These are phyloP conservation scores for Hericium coralloides DNA, from an alignment of 768 basidiomycete genomes.

Conservation along the genomic window DNA sequence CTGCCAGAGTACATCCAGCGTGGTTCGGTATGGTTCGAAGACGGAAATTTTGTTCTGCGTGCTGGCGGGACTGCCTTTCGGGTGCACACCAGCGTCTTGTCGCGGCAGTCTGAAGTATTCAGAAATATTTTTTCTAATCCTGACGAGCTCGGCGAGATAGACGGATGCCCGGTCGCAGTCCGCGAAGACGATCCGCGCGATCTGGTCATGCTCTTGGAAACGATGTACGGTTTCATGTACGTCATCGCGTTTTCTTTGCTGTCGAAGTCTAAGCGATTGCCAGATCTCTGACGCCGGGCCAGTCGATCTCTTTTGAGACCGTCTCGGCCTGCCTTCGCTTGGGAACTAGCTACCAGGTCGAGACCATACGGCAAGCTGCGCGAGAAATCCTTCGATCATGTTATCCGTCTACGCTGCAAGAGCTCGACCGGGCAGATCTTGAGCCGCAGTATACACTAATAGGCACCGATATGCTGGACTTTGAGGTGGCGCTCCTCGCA, in stretches of 20 bases:
- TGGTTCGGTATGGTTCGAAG: neutral
- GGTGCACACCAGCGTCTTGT: slow-evolving; percentile 8
- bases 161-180: neutral
- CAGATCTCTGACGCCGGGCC: neutral
- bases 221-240: neutral
- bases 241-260: neutral
- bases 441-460: no score
- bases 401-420: neutral
- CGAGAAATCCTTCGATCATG: neutral
- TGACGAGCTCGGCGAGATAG: neutral
- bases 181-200: neutral
- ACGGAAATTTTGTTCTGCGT: neutral
- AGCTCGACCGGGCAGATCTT: neutral
- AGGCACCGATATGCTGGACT: neutral
- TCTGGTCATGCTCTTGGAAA: neutral
- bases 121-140: neutral
- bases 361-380: neutral
- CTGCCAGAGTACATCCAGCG: no score
- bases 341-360: neutral
- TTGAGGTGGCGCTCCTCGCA: neutral
- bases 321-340: neutral
- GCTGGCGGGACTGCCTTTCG: slow-evolving; percentile 4
- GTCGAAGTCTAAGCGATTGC: neutral
- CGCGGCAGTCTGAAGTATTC: slow-evolving; percentile 10
- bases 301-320: neutral